Conservation (phyloP, 2,329 filamentous ascomycete genomes). For the Pleomassaria siparia region DNA sequence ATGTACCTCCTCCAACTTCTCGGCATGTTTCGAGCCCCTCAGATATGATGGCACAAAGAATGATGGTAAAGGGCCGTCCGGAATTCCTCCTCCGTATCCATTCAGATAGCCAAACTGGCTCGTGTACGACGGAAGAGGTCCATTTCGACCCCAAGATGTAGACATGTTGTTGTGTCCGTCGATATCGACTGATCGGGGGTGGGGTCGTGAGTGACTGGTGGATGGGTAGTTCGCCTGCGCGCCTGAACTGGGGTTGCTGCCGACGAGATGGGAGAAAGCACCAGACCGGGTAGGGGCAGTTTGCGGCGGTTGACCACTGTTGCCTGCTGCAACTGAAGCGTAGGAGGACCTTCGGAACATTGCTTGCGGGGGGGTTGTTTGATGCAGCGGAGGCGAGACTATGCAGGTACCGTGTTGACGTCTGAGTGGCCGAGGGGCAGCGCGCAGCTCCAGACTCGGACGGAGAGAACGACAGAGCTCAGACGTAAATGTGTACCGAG, state of each 20-base stretch:
- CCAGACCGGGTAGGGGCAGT: conserved; percentile 40
- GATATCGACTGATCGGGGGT: conserved; percentile 48
- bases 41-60: conserved; percentile 90
- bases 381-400: neutral
- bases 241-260: conserved; percentile 43
- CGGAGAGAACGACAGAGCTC: neutral
- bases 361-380: conserved; percentile 4
- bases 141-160: conserved; percentile 47
- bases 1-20: conserved; percentile 71
- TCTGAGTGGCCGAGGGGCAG: conserved; percentile 1
- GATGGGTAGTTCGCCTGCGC: conserved; percentile 20
- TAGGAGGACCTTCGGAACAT: conserved; percentile 58
- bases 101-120: conserved; percentile 48
- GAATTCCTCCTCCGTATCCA: conserved; percentile 22
- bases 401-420: conserved; percentile 2
- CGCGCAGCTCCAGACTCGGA: neutral
- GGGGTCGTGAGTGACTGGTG: conserved; percentile 32
- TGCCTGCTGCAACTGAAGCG: conserved; percentile 61
- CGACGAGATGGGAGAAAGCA: conserved; percentile 59
- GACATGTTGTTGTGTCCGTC: conserved; percentile 50
- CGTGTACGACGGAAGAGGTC: conserved; percentile 49
- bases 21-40: conserved; percentile 73
- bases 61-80: conserved; percentile 37
- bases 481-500: neutral
- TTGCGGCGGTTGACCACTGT: conserved; percentile 40